These are phyloP conservation scores for Clavariopsis aquatica DNA, from an alignment of 495 filamentous ascomycete species.

Conservation along the genomic window DNA sequence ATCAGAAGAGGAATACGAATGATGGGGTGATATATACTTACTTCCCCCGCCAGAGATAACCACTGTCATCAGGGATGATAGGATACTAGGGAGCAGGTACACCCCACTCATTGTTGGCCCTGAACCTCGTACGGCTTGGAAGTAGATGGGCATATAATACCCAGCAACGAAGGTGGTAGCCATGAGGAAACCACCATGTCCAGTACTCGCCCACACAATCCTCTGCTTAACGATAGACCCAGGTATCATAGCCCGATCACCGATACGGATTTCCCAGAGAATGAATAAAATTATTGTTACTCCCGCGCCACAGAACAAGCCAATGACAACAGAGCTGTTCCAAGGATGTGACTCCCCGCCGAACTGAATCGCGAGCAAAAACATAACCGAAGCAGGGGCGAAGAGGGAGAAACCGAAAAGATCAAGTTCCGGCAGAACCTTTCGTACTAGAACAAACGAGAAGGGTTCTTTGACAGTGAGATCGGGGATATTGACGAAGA, in stretches of 20 bases:
- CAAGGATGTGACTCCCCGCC: slow-evolving; percentile 47
- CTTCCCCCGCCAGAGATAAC: slow-evolving; percentile 6
- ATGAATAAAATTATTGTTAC: slow-evolving; percentile 50
- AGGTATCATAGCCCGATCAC: slow-evolving; percentile 57
- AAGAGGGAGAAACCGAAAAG: slow-evolving; percentile 52
- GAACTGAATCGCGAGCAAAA: slow-evolving; percentile 56
- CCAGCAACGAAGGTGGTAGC: neutral
- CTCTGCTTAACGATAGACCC: slow-evolving; percentile 31
- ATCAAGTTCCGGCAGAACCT: slow-evolving; percentile 47
- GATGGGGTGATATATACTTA: neutral
- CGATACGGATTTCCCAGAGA: slow-evolving; percentile 51
- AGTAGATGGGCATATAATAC: slow-evolving; percentile 47
- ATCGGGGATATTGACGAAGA: slow-evolving; percentile 55
- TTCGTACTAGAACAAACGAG: slow-evolving; percentile 1
- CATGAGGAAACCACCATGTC: neutral
- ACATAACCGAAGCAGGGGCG: slow-evolving; percentile 49
- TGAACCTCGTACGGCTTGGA: slow-evolving; percentile 44
- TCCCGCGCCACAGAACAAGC: slow-evolving; percentile 54
- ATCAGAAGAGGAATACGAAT: neutral
- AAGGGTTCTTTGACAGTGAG: slow-evolving; percentile 41
- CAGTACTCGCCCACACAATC: slow-evolving; percentile 3
- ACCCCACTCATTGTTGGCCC: slow-evolving; percentile 41
- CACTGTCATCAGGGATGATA: slow-evolving; percentile 6
- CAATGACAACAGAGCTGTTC: slow-evolving; percentile 52
- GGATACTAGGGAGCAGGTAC: slow-evolving; percentile 10